phyloP scores from a whole-genome alignment of 192 early-diverging fungal species.

The Gonapodya sp. region DNA sequence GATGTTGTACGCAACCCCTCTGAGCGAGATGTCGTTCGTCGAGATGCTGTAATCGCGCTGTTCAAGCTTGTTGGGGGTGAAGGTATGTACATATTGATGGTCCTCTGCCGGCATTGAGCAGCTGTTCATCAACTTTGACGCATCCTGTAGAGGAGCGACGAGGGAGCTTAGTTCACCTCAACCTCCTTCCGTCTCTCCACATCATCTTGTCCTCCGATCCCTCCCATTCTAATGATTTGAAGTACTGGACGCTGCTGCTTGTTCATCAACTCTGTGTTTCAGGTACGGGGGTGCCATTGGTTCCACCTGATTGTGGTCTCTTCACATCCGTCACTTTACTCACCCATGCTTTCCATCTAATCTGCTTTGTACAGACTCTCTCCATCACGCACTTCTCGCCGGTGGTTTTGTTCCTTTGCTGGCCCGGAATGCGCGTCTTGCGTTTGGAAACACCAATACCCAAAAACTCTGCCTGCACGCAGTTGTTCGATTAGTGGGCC shows the following conservation, averaged over 20 bases:
- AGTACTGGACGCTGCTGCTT: slow-evolving; percentile 69
- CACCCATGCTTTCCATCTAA: background rate
- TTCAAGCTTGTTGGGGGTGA: slow-evolving; percentile 45
- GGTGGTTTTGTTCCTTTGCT: slow-evolving; percentile 47
- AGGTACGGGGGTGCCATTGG: slow-evolving; percentile 29
- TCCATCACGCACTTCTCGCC: slow-evolving; percentile 40
- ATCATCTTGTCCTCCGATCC: slow-evolving; percentile 39
- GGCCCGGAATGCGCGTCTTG: slow-evolving; percentile 56
- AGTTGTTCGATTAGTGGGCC: slow-evolving; percentile 53
- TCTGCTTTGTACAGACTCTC: slow-evolving; percentile 24
- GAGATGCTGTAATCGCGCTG: slow-evolving; percentile 58
- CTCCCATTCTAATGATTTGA: slow-evolving; percentile 59
- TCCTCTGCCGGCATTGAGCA: background rate
- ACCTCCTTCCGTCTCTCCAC: slow-evolving; percentile 47
- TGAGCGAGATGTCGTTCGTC: slow-evolving; percentile 43
- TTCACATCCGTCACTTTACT: too few species aligned
- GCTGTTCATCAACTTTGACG: background rate
- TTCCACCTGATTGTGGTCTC: slow-evolving; percentile 12
- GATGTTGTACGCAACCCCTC: slow-evolving; percentile 37
- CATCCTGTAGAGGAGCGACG: slow-evolving; percentile 43
- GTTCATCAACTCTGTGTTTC: slow-evolving; percentile 59
- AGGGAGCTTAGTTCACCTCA: slow-evolving; percentile 42
- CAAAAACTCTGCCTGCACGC: slow-evolving; percentile 71
- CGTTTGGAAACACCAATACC: slow-evolving; percentile 75
- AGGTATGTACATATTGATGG: slow-evolving; percentile 6